Evolutionary conservation across 1,284 basidiomycete genomes (phyloP), one percentile per base, ranked within the genome.

Genomic region (Tylopilus orsonianus): DNA sequence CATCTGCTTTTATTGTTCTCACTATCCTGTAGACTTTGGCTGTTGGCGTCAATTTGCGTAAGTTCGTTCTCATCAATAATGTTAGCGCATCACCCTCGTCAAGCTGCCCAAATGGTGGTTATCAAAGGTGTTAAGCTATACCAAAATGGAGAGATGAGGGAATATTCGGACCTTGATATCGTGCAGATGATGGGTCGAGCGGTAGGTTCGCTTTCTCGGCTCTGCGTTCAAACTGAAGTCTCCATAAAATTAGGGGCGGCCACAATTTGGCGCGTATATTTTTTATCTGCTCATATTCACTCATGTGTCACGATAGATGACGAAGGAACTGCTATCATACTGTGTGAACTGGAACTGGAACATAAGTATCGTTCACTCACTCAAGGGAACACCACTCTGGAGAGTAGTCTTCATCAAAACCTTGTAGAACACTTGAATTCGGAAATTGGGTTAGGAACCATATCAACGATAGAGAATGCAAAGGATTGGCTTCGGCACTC

Each of bases 371-470:
- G 75, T 41, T 69, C 75, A 12, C 74, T 91, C 30, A 73, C 75
- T 1, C 81, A 85, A 56, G 85, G 81, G 14, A 78, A 75, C 48
- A 93, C 87, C 0, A 70, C 85, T 20, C 74, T 96, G 32, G 93
- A 96, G 68, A 93, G 90, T 64, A 87, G 79, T 53, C 77, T 96
- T 24, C 93, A 97, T 65, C 71, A 74, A 44, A 89, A 90, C 61
- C 79, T 97, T 9, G 74, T 84, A 2, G 94, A 97, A 64, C 92
- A 97, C 64, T 71, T 97, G 58, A 97, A 97, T 62, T 93, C 92
- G 2, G 95, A 97, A 70, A 87, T 97, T 44, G 86, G 86, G 0
- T 76, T 97, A 8, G 80, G 83, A 3, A 94, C 91, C 0, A 93
- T 96, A 57, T 80, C 73, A 2, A 75, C 78, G 53, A 56, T 89